Evolutionary conservation across 2,329 filamentous ascomycete genomes (phyloP), one percentile per base, ranked within the genome.

Genomic region (Diaporthe humulicola): DNA sequence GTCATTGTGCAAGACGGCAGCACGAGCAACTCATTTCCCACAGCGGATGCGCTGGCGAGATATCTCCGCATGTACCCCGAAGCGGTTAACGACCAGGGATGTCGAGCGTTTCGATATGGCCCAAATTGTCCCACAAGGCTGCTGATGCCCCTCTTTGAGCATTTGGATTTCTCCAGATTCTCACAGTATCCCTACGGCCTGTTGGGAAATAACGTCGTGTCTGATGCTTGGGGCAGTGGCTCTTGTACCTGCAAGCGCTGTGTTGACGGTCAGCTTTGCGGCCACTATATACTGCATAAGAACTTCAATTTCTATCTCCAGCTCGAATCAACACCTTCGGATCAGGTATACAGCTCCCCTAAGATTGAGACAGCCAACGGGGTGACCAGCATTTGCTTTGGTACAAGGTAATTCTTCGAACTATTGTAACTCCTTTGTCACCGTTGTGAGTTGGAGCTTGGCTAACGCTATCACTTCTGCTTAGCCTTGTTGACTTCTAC

Each of bases 41-140:
- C 52, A 30, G 52, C 52, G 15, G 52, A 54, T 54, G 52, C 25
- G 52, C 52, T 54, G 15, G 52, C 22, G 25, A 54, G 52, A 54
- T 54, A 54, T 30, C 52, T 54, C 25, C 52, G 52, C 25, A 54
- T 54, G 52, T 54, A 54, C 52, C 52, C 52, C 52, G 52, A 54
- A 54, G 52, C 52, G 8, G 52, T 19, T 14, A 54, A 54, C 25
- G 52, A 54, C 52, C 52, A 54, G 4, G 52, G 52, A 19, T 54
- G 52, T 10, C 52, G 52, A 14, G 52, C 25, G 10, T 54, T 54
- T 54, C 52, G 52, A 54, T 54, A 54, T 19, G 52, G 52, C 25
- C 52, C 52, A 30, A 54, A 54, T 4, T 54, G 52, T 30, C 25
- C 52, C 25, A 54, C 52, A 15, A 30, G 52, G 52, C 25, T 54